Conservation (phyloP, 352 stramenopile genomes). For the Phytophthora ohioensis region DNA sequence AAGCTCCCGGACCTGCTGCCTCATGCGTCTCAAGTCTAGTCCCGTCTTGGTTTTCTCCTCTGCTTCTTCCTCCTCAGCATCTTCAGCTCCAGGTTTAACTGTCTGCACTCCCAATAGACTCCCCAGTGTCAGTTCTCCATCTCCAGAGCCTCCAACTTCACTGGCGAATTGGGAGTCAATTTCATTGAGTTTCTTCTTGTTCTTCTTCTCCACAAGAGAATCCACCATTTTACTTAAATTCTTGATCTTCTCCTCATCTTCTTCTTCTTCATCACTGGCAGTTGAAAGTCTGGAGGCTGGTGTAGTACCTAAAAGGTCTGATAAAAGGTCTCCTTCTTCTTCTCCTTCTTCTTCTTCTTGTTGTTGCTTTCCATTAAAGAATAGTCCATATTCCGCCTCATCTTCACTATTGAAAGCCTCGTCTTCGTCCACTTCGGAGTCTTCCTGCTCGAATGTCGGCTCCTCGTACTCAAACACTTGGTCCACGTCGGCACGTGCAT, state of each 20-base stretch:
- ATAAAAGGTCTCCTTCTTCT: conserved; percentile 75
- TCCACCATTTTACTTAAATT: conserved; percentile 64
- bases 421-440: conserved; percentile 95
- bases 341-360: conserved; percentile 55
- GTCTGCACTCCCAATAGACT: conserved; percentile 48
- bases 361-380: conserved; percentile 71
- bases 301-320: conserved; percentile 70
- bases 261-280: conserved; percentile 48
- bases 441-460: conserved; percentile 80
- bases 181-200: conserved; percentile 59
- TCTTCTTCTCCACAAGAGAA: conserved; percentile 56
- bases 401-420: conserved; percentile 96
- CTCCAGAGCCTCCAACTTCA: conserved; percentile 13
- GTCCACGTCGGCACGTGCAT: conserved; percentile 78
- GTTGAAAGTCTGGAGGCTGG: conserved; percentile 68
- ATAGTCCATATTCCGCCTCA: conserved; percentile 88
- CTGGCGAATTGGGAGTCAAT: conserved; percentile 58
- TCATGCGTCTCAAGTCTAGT: conserved; percentile 64
- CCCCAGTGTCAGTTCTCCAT: conserved; percentile 37
- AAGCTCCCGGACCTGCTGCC: conserved; percentile 79
- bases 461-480: conserved; percentile 87
- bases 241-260: conserved; percentile 56
- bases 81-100: conserved; percentile 48
- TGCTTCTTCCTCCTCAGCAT: conserved; percentile 30
- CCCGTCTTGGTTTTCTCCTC: conserved; percentile 33